Conservation (phyloP, 2,329 filamentous ascomycete genomes). For the Diplocarpon mali region DNA sequence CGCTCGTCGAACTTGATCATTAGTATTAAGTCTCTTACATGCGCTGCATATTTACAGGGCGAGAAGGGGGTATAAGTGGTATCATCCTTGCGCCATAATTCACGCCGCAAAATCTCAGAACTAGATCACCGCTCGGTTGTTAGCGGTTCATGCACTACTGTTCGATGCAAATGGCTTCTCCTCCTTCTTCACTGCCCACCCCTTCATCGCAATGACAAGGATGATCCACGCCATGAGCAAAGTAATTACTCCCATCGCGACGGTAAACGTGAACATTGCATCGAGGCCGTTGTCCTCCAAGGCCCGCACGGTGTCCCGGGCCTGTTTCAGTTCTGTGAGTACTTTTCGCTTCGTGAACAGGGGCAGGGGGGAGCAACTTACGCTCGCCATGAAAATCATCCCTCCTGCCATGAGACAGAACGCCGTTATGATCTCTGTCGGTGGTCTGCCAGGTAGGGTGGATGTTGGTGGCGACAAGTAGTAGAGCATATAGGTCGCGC, state of each 20-base stretch:
- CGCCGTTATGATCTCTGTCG: constrained; percentile 75
- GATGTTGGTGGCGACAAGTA: constrained; percentile 76
- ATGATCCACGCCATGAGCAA: constrained; percentile 81
- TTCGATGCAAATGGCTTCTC: constrained; percentile 3
- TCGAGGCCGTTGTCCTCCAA: constrained; percentile 70
- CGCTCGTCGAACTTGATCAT: too few relatives aligned
- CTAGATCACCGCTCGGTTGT: not conserved
- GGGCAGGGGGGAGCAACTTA: constrained; percentile 34
- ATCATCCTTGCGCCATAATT: constrained; percentile 5
- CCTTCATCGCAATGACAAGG: constrained; percentile 70
- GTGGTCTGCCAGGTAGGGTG: constrained; percentile 70
- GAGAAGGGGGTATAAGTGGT: constrained; percentile 1
- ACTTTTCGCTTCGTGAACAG: not conserved
- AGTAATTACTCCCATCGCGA: constrained; percentile 73
- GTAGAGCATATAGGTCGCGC: constrained; percentile 66
- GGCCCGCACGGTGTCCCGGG: constrained; percentile 62
- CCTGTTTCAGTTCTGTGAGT: constrained; percentile 33
- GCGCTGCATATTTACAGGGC: not conserved
- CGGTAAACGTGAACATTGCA: constrained; percentile 88
- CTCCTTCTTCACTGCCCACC: constrained; percentile 57
- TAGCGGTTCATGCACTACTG: not conserved
- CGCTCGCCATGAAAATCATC: constrained; percentile 84
- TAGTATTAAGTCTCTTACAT: too few relatives aligned
- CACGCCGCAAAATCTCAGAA: not conserved
- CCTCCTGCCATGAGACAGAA: constrained; percentile 86